Conservation (phyloP, 768 basidiomycete species). For the Dictyophora rubrovolvata region DNA sequence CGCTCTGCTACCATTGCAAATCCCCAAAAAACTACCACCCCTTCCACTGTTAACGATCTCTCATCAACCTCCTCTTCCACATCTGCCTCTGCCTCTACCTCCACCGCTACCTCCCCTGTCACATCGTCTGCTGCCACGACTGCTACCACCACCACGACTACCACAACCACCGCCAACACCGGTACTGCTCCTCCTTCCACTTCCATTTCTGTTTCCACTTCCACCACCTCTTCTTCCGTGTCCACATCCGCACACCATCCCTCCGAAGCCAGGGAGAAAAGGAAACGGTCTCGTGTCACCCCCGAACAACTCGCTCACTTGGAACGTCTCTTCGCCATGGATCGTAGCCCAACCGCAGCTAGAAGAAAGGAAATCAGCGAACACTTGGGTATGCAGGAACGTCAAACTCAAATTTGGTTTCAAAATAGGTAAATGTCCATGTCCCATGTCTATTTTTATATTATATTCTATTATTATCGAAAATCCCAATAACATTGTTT, state of each 20-base stretch:
- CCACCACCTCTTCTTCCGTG: not conserved
- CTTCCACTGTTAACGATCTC: not conserved
- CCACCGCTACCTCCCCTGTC: not conserved
- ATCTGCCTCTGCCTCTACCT: not conserved
- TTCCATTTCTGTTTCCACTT: not conserved
- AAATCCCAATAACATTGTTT: not conserved
- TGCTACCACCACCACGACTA: no score
- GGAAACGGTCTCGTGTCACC: constrained; percentile 70
- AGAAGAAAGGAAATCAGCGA: constrained; percentile 66
- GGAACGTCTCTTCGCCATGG: constrained; percentile 56
- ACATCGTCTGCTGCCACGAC: no score
- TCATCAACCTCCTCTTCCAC: not conserved
- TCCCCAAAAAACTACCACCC: not conserved
- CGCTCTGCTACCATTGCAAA: constrained; percentile 7
- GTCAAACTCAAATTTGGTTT: constrained; percentile 87
- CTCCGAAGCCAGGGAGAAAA: constrained; percentile 35
- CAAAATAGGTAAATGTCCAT: constrained; percentile 55
- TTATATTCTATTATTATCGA: not conserved
- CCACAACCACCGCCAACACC: not conserved
- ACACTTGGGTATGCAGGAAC: constrained; percentile 70
- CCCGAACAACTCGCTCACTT: constrained; percentile 71
- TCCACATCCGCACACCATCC: not conserved
- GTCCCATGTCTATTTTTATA: constrained; percentile 1
- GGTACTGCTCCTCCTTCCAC: not conserved
- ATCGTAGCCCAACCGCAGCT: constrained; percentile 63